Percentiles rank a stretch among this genome's conserved stretches.
These are phyloP conservation scores for Chlorokybus atmophyticus DNA, from an alignment of 139 green algal genomes.

Conservation along the genomic window DNA sequence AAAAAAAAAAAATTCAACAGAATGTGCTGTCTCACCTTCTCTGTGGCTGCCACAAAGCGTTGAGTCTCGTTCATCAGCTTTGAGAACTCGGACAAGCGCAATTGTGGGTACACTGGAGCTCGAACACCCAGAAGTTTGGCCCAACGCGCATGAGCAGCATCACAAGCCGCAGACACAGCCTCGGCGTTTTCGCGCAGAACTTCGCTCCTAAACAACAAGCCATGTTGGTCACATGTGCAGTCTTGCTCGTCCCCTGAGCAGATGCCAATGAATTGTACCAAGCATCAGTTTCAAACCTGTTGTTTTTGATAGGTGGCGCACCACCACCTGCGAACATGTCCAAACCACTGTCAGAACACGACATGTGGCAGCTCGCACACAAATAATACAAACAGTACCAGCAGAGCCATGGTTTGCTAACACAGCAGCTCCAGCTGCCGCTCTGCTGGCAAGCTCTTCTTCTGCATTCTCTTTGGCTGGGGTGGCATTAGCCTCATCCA, in stretches of 20 bases:
- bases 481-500: too few species aligned
- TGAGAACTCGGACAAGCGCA: conserved; percentile 20
- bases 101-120: conserved; percentile 8
- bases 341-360: too few species aligned
- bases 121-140: conserved; percentile 50
- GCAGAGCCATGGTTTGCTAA: too few species aligned
- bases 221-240: not conserved
- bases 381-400: too few species aligned
- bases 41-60: conserved; percentile 18
- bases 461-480: too few species aligned
- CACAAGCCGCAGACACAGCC: conserved; percentile 30
- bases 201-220: conserved; percentile 6
- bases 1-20: too few species aligned
- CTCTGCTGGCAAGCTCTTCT: too few species aligned
- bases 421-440: too few species aligned
- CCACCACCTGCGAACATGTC: too few species aligned
- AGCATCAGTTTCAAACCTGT: too few species aligned
- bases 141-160: conserved; percentile 51
- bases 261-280: not conserved
- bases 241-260: not conserved
- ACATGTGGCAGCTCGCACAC: too few species aligned
- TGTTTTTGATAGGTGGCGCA: too few species aligned
- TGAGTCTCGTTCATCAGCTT: conserved; percentile 8
- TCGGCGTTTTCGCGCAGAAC: conserved; percentile 25
- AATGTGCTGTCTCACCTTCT: conserved; percentile 25